phyloP scores from a whole-genome alignment of 805 yeast genomes.

The Wickerhamiella sorbophila region DNA sequence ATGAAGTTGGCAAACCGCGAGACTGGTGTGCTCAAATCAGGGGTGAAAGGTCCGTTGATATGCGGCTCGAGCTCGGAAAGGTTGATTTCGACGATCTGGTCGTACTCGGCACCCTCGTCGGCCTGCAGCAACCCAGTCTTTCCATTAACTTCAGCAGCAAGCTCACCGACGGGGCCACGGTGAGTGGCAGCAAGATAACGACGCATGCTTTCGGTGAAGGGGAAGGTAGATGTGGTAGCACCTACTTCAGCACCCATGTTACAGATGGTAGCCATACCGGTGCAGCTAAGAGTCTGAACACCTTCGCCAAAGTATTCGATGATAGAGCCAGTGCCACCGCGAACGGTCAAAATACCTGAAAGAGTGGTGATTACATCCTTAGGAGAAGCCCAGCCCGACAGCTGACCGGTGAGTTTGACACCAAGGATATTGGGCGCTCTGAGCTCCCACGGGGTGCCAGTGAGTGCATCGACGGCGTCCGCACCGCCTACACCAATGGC shows the following conservation, averaged over 20 bases:
- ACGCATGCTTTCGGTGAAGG: slow-evolving; percentile 69
- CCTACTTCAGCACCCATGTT: slow-evolving; percentile 99
- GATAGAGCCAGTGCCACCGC: slow-evolving; percentile 96
- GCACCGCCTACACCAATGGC: slow-evolving; percentile 99
- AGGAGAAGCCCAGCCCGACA: slow-evolving; percentile 93
- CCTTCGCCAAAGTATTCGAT: slow-evolving; percentile 97
- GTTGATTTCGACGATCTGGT: slow-evolving; percentile 82
- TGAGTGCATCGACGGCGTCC: slow-evolving; percentile 95
- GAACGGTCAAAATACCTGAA: slow-evolving; percentile 86
- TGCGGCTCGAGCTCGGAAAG: slow-evolving; percentile 84
- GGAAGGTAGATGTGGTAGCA: slow-evolving; percentile 96
- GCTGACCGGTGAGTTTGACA: slow-evolving; percentile 77
- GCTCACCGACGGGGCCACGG: slow-evolving; percentile 68
- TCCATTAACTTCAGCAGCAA: slow-evolving; percentile 50
- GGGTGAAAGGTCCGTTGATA: slow-evolving; percentile 96
- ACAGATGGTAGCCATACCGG: slow-evolving; percentile 99
- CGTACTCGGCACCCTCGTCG: slow-evolving; percentile 87
- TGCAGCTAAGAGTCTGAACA: slow-evolving; percentile 74
- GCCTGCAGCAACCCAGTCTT: slow-evolving; percentile 50
- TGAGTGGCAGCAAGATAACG: slow-evolving; percentile 73
- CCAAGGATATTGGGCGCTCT: slow-evolving; percentile 94
- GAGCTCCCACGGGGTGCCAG: slow-evolving; percentile 97
- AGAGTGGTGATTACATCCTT: slow-evolving; percentile 88
- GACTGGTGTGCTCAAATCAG: slow-evolving; percentile 92
- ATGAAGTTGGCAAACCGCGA: slow-evolving; percentile 77